Conservation (phyloP, 768 basidiomycete species). For the Crucibulum laeve region DNA sequence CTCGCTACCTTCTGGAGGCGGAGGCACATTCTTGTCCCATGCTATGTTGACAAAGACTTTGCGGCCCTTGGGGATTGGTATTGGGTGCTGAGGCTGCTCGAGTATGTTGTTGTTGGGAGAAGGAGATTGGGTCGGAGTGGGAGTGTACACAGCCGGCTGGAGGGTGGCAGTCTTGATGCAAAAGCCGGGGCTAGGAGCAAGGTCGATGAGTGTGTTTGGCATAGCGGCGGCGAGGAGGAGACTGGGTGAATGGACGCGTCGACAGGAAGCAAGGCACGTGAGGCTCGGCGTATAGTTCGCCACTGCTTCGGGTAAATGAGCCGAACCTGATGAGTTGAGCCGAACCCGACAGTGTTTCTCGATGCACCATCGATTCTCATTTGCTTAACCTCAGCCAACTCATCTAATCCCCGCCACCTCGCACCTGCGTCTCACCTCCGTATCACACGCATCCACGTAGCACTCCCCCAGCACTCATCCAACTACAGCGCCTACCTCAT, state of each 20-base stretch:
- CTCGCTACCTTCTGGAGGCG: slow-evolving; percentile 59
- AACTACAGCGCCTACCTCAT: no score
- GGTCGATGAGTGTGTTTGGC: slow-evolving; percentile 25
- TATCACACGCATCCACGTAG: no score
- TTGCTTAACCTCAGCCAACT: no score
- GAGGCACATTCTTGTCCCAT: slow-evolving; percentile 65
- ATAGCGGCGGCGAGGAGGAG: slow-evolving; percentile 4
- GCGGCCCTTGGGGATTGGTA: slow-evolving; percentile 37
- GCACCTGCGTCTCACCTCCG: no score
- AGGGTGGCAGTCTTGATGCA: slow-evolving; percentile 59
- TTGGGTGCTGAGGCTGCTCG: slow-evolving; percentile 19
- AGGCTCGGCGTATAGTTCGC: no score
- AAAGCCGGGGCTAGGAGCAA: slow-evolving; percentile 64
- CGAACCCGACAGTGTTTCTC: no score
- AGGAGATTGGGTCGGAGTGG: slow-evolving; percentile 7
- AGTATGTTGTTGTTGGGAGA: slow-evolving; percentile 15
- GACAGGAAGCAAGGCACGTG: no score
- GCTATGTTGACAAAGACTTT: slow-evolving; percentile 78
- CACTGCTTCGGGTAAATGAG: no score
- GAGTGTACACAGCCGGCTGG: slow-evolving; percentile 32
- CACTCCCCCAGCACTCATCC: no score
- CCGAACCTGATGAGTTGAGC: no score
- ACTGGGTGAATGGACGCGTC: background rate
- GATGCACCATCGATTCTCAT: no score
- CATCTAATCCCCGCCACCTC: no score